Conservation (phyloP, 2,329 filamentous ascomycete species). For the Alternaria sp. region DNA sequence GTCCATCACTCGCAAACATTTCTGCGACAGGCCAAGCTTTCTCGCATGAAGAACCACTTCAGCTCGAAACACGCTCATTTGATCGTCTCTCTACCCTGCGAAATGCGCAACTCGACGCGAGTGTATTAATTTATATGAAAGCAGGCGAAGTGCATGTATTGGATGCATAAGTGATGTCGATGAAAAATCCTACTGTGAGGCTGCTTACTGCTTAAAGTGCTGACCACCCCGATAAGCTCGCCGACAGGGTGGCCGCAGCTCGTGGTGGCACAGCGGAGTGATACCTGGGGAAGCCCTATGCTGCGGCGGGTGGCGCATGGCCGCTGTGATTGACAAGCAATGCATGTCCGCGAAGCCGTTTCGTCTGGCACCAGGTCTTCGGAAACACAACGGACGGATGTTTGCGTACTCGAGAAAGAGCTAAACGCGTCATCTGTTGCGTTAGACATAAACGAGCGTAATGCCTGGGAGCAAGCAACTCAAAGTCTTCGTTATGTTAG, state of each 20-base stretch:
- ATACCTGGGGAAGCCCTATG: conserved; percentile 2
- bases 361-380: background rate
- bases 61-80: conserved; percentile 34
- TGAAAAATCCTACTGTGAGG: conserved; percentile 11
- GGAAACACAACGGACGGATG: background rate
- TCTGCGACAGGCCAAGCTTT: conserved; percentile 30
- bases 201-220: conserved; percentile 32
- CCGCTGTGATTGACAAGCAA: background rate
- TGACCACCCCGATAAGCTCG: conserved; percentile 32
- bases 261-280: conserved; percentile 12
- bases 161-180: conserved; percentile 4
- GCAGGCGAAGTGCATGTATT: conserved; percentile 16
- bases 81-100: conserved; percentile 21
- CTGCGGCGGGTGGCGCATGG: conserved; percentile 15
- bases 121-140: conserved; percentile 25
- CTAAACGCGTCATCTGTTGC: background rate
- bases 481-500: background rate
- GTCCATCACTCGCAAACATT: conserved; percentile 26
- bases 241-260: conserved; percentile 17
- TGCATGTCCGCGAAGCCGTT: background rate
- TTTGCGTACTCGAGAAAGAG: background rate
- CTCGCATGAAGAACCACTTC: conserved; percentile 34
- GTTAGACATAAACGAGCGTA: background rate
- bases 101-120: conserved; percentile 15
- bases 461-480: background rate